phyloP scores from a whole-genome alignment of 768 basidiomycete genomes.

The Lentinula guzmanii region DNA sequence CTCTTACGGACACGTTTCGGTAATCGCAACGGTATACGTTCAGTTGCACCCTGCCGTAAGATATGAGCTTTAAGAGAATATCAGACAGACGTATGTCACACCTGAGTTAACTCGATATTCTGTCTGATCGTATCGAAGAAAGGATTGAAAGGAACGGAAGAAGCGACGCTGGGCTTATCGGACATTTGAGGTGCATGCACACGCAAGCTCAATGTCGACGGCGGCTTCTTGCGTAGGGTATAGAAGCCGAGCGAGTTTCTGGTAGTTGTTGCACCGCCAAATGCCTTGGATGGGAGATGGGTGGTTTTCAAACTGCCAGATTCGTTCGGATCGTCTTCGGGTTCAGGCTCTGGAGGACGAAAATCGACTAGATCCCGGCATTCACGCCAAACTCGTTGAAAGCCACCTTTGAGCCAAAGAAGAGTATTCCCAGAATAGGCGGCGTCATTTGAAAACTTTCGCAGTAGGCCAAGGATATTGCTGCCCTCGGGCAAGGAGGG shows the following conservation, averaged over 20 bases:
- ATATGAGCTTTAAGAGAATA: neutral
- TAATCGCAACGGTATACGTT: conserved; percentile 72
- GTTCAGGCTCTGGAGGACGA: conserved; percentile 40
- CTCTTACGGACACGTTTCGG: conserved; percentile 45
- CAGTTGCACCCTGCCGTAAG: conserved; percentile 50
- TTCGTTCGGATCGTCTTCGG: conserved; percentile 34
- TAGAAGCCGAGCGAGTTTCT: conserved; percentile 10
- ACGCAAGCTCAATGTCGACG: neutral
- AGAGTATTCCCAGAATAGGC: conserved; percentile 47
- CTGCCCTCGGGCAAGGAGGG: conserved; percentile 47
- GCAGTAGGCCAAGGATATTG: conserved; percentile 67
- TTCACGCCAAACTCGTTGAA: conserved; percentile 60
- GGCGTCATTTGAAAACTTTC: conserved; percentile 57
- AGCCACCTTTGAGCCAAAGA: conserved; percentile 79
- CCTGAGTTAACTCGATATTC: conserved; percentile 68
- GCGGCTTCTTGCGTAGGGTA: conserved; percentile 8
- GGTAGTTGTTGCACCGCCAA: conserved; percentile 44
- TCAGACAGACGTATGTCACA: conserved; percentile 21
- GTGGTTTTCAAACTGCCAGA: neutral
- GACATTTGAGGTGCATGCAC: neutral
- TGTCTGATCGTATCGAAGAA: conserved; percentile 95
- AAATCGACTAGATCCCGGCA: conserved; percentile 47
- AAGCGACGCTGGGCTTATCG: conserved; percentile 10
- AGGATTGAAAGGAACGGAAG: conserved; percentile 59
- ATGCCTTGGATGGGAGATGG: conserved; percentile 59